phyloP scores from a whole-genome alignment of 805 yeast species.

The Candida ovalis region DNA sequence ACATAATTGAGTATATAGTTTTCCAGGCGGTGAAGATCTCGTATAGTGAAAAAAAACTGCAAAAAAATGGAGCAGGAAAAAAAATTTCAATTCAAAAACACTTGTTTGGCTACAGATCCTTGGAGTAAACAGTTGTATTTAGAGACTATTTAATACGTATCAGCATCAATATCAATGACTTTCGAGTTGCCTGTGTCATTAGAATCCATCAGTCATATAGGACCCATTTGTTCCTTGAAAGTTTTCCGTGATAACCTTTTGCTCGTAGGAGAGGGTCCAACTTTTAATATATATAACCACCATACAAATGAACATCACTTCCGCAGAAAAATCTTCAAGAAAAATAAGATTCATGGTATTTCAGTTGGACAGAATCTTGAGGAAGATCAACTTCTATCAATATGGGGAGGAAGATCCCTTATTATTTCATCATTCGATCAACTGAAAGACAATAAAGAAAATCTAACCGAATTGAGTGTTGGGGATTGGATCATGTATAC shows the following conservation, averaged over 20 bases:
- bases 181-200: not conserved
- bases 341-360: constrained; percentile 84
- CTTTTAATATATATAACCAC: constrained; percentile 51
- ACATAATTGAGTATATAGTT: not conserved
- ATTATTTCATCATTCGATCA: constrained; percentile 36
- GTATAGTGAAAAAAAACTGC: too few species aligned
- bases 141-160: not conserved
- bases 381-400: constrained; percentile 31
- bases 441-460: constrained; percentile 18
- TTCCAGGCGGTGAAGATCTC: not conserved
- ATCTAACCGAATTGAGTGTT: constrained; percentile 43
- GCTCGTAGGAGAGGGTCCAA: constrained; percentile 71
- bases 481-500: constrained; percentile 80
- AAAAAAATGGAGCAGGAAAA: not conserved
- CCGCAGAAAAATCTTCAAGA: constrained; percentile 48
- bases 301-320: constrained; percentile 30
- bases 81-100: not conserved
- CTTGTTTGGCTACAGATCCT: not conserved
- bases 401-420: constrained; percentile 75
- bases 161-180: not conserved
- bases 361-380: constrained; percentile 24
- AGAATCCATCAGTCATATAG: constrained; percentile 38
- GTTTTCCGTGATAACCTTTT: constrained; percentile 35
- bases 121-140: too few species aligned
- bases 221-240: constrained; percentile 69